Base-by-base conservation (phyloP, 1,284 basidiomycete genomes). In the Ganoderma sp. region DNA sequence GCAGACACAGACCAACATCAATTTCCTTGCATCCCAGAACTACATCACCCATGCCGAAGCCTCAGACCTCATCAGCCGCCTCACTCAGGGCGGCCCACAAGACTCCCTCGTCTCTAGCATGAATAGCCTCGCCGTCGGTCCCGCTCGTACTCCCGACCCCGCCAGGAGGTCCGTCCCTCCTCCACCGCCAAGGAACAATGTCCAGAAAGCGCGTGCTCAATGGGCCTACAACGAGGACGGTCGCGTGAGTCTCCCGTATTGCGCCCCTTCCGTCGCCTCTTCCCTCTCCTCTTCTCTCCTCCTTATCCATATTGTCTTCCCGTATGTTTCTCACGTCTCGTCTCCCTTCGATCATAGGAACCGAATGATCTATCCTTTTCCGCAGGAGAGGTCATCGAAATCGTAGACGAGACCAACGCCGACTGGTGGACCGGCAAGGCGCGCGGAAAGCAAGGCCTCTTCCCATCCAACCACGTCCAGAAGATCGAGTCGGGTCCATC, bases 211-310 rank as follows among this genome's bases (percentile, higher is more conserved):
- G 3, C 84, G 82, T 66, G 90, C 90, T 0, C 63, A 87, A 0
- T 92, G 90, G 90, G 75, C 79, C 1, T 92, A 91, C 78, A 91
- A 91, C 71, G 87, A 89, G 70, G 78, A 85, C 66, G 84, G 84
- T 34, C 74, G 78, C 69, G 90, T 50, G 25, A 28, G 43, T 67
- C 39, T 28, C n/a, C 68, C 28, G 34, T 62, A 71, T 58, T 69
- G 63, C 66, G 22, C 58, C 45, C 50, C 12, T 34, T 19, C 28
- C 61, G 58, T 71, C 41, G 66, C 63, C 43, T 45, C 17, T 22
- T 22, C 14, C 54, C 43, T 32, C 15, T 41, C 39, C 48, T 48
- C 22, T 15, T 42, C n/a, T 17, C n/a, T 45, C 62, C 15, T 34
- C 60, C 41, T 63, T 45, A 39, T 50, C 64, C 34, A 58, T 14